A percentile compares a stretch with the other conserved stretches of the same genome.
Evolutionary conservation across 2,329 filamentous ascomycete species (phyloP).

Genomic region (Escovopsis sp.): DNA sequence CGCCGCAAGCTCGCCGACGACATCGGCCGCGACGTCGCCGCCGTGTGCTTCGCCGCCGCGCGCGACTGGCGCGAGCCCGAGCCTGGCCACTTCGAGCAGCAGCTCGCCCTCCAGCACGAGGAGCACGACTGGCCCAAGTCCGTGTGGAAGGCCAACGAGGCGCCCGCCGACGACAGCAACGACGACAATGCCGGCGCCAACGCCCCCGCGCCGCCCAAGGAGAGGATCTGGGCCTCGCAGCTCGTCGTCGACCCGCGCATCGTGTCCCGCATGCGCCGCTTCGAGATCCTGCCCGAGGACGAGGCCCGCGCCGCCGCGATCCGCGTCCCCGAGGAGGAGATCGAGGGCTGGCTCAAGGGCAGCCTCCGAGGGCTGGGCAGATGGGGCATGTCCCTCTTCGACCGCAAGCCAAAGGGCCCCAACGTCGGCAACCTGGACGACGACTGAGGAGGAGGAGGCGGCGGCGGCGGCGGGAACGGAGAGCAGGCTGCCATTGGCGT

Average conservation of each 20-base stretch:
- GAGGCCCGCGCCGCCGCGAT: conserved; percentile 51
- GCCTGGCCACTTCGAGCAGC: conserved; percentile 21
- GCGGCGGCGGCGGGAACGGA: too few species aligned
- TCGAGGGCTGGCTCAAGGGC: conserved; percentile 55
- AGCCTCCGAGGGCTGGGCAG: conserved; percentile 37
- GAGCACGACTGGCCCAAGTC: conserved; percentile 76
- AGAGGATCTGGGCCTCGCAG: conserved; percentile 62
- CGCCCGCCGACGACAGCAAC: conserved; percentile 24
- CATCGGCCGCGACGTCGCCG: conserved; percentile 76
- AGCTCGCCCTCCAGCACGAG: conserved; percentile 50
- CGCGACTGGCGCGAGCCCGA: conserved; percentile 34
- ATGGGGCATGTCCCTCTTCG: conserved; percentile 31
- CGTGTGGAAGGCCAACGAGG: conserved; percentile 40
- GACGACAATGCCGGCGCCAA: conserved; percentile 6
- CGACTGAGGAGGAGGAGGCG: conserved; percentile 11
- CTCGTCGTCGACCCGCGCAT: conserved; percentile 67
- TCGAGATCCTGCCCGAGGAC: conserved; percentile 54
- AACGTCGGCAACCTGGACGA: conserved; percentile 27
- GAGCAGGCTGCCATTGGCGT: not conserved
- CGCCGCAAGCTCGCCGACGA: conserved; percentile 72
- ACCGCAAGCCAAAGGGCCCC: conserved; percentile 24
- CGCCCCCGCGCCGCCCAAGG: conserved; percentile 31
- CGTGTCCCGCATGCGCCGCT: conserved; percentile 63
- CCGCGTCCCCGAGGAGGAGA: conserved; percentile 49
- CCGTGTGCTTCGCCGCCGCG: conserved; percentile 54